Base-by-base conservation (phyloP, 31 red algal genomes). In the Bonnemaisonia californica region DNA sequence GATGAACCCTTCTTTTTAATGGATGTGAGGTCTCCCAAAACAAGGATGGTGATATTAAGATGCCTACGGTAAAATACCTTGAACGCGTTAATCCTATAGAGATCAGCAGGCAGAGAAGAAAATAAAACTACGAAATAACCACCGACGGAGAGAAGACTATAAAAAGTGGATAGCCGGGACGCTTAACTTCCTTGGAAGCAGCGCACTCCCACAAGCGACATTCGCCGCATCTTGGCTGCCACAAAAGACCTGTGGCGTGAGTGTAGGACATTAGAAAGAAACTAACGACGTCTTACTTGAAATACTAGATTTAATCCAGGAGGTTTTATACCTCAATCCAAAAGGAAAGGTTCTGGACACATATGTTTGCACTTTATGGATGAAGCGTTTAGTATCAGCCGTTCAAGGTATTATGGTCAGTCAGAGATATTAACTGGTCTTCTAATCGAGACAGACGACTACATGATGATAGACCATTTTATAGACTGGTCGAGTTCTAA, bases 191-290 rank as follows among this genome's bases (percentile, higher is more conserved):
- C 62, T 81, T 40, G 77, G 77, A 29, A 18, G 77, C 26, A 62
- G 77, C 7, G 62, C 77, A 45, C 36, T 81, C 5, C 77, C 62
- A 3, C 77, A 81, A 19, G 77, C 77, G n/a, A 41, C 37, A 34
- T 40, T 54, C 3, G 26, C 69, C 3, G 77, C 61, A 29, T 81
- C 77, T 1, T 5, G 3, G 38, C 60, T 79, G 75, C 57, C 60
- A 39, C 75, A 79, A 63, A 3, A 33, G 2, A 2, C 62, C 4
- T 57, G 55, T 24, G n/a, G 26, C 2, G 28, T 79, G 3, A n/a
- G 27, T 3, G 3, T 64, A 3, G 33, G 31, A 37, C 32, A 79
- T 28, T 5, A 62, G 36, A 9, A 35, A 32, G 24, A 60, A n/a
- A 57, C 75, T 28, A 79, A 79, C 34, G 19, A 3, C 3, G 7